phyloP scores from a whole-genome alignment of 169 alveolate species.

The Toxoplasma gondii region DNA sequence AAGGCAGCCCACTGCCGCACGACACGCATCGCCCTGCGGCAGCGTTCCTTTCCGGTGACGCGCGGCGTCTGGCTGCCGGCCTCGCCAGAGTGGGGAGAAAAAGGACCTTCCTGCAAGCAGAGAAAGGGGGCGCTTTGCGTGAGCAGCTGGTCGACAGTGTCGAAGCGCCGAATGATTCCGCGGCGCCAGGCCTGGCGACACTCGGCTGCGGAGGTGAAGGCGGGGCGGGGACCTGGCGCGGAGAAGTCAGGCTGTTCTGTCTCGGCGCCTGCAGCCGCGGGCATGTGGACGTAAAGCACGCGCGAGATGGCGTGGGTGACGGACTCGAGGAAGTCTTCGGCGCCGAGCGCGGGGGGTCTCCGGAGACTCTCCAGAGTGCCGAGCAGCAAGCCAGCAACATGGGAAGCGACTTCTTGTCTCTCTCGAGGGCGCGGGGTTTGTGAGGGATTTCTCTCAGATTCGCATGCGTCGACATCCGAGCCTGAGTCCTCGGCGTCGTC shows the following conservation, averaged over 20 bases:
- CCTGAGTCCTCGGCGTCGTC: background rate
- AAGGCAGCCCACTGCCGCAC: conserved; percentile 25
- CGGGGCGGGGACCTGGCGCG: background rate
- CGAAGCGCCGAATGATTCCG: background rate
- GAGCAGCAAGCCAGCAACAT: background rate
- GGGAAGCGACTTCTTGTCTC: background rate
- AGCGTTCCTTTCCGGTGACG: background rate
- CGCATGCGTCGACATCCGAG: too few relatives aligned
- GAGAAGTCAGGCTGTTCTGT: background rate
- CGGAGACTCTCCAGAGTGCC: background rate
- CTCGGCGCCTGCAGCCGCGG: background rate
- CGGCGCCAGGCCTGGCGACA: conserved; percentile 23
- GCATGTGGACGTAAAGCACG: background rate
- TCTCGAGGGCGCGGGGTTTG: background rate
- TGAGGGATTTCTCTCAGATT: background rate
- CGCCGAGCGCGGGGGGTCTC: conserved; percentile 17
- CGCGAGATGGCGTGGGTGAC: conserved; percentile 6
- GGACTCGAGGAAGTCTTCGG: background rate
- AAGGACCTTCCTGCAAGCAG: too few relatives aligned
- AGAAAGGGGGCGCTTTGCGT: background rate
- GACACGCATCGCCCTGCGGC: conserved; percentile 5
- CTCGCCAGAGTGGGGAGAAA: background rate
- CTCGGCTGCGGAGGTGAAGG: background rate
- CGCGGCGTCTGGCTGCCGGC: background rate
- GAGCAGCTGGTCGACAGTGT: conserved; percentile 2